Conservation (phyloP, 768 basidiomycete species). For the Kwoniella pini region DNA sequence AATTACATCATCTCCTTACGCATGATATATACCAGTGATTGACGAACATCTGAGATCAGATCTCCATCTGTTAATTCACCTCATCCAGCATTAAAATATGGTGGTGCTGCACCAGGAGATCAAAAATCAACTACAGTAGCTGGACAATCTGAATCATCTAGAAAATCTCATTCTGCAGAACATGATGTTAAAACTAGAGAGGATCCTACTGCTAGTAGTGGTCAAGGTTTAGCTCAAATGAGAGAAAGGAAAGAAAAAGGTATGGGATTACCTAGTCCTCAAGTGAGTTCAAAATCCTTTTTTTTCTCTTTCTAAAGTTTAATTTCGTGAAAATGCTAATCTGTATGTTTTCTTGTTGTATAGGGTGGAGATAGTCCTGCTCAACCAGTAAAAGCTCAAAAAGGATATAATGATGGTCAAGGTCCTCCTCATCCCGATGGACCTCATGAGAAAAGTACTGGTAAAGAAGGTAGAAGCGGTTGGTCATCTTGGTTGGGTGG, state of each 20-base stretch:
- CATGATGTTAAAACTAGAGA: constrained; percentile 36
- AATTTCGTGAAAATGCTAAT: too few relatives aligned
- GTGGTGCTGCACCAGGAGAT: constrained; percentile 39
- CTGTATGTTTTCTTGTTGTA: background rate
- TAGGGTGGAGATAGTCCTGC: constrained; percentile 39
- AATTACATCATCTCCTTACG: background rate
- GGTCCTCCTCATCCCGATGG: constrained; percentile 10
- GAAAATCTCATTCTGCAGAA: constrained; percentile 41
- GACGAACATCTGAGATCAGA: background rate
- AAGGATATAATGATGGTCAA: constrained; percentile 19
- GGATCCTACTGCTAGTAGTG: constrained; percentile 45
- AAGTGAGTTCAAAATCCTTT: constrained; percentile 29
- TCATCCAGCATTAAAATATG: constrained; percentile 37
- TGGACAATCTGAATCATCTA: constrained; percentile 36
- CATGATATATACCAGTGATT: background rate
- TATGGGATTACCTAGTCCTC: constrained; percentile 46
- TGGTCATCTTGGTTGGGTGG: constrained; percentile 10
- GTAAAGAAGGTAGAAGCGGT: background rate
- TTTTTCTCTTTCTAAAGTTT: background rate
- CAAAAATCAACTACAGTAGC: constrained; percentile 36
- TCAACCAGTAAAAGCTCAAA: constrained; percentile 29
- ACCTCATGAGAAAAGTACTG: background rate
- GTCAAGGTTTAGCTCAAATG: constrained; percentile 53
- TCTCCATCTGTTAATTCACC: constrained; percentile 22
- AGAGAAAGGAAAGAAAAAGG: constrained; percentile 52